phyloP scores from a whole-genome alignment of 1,139 yeast species.

The Citeromyces hawaiiensis region DNA sequence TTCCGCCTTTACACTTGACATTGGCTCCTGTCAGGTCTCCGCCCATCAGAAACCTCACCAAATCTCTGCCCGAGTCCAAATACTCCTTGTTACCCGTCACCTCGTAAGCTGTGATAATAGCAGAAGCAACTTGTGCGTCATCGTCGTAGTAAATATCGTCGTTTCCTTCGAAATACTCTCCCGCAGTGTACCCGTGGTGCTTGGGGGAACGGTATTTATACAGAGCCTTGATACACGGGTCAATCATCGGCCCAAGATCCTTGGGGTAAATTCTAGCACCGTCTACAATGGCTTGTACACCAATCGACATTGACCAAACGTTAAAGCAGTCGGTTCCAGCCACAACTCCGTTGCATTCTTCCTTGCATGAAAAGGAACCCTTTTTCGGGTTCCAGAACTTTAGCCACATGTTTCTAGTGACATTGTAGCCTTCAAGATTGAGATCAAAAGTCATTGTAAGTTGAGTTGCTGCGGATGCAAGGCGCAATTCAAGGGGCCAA shows the following conservation, averaged over 20 bases:
- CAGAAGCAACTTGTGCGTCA: constrained; percentile 64
- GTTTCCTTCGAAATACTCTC: constrained; percentile 79
- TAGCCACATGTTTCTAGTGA: constrained; percentile 31
- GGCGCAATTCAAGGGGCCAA: constrained; percentile 1
- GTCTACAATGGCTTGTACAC: constrained; percentile 64
- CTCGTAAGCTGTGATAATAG: constrained; percentile 55
- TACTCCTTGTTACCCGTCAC: constrained; percentile 44
- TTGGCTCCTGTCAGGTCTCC: constrained; percentile 42
- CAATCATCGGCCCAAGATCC: constrained; percentile 42
- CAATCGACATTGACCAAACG: constrained; percentile 60
- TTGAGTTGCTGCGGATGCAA: constrained; percentile 17
- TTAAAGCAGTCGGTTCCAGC: constrained; percentile 51
- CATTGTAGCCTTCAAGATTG: constrained; percentile 33
- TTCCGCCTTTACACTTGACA: constrained; percentile 39
- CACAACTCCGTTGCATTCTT: constrained; percentile 12
- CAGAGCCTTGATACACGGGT: constrained; percentile 37
- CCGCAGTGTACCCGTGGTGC: constrained; percentile 69
- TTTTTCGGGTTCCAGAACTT: constrained; percentile 29
- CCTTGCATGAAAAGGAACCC: constrained; percentile 31
- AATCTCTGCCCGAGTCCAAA: constrained; percentile 44
- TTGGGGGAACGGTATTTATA: constrained; percentile 38
- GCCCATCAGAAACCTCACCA: constrained; percentile 50
- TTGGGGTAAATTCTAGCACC: constrained; percentile 44
- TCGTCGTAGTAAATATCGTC: constrained; percentile 63
- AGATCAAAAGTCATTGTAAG: constrained; percentile 23